A percentile compares a stretch with the other conserved stretches of the same genome.
Conservation (phyloP, 257 asterid species). For the Ehretia macrophylla region DNA sequence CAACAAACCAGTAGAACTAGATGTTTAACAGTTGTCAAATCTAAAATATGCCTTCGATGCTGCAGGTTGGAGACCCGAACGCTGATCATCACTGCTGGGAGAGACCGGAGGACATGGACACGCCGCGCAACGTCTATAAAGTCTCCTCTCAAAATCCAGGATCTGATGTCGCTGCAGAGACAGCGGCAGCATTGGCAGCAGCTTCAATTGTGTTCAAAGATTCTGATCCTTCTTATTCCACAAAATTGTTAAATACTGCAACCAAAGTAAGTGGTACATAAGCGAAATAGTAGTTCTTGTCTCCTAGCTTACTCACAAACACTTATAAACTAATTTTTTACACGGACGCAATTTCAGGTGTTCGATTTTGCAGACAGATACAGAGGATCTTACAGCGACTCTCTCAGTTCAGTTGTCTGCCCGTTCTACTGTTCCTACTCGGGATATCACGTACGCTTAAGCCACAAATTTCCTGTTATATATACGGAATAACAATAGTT, state of each 20-base stretch:
- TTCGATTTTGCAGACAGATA: slow-evolving; percentile 70
- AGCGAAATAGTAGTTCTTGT: too few relatives aligned
- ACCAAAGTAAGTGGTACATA: slow-evolving; percentile 22
- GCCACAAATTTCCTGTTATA: not conserved
- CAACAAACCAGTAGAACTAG: too few relatives aligned
- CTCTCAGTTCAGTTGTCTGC: slow-evolving; percentile 67
- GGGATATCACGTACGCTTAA: slow-evolving; percentile 62
- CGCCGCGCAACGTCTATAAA: slow-evolving; percentile 52
- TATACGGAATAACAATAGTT: not conserved
- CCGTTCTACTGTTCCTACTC: slow-evolving; percentile 87
- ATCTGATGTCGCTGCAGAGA: slow-evolving; percentile 88
- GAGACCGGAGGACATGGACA: slow-evolving; percentile 90
- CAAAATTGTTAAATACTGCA: slow-evolving; percentile 47
- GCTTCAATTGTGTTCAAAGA: slow-evolving; percentile 72
- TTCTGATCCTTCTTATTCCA: slow-evolving; percentile 68
- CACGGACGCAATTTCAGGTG: slow-evolving; percentile 36
- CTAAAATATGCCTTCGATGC: not conserved
- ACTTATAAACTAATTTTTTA: not conserved
- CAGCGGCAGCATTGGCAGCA: slow-evolving; percentile 87
- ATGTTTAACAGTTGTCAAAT: too few relatives aligned
- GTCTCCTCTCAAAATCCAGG: slow-evolving; percentile 72
- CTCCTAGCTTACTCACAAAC: not conserved
- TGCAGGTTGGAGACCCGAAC: slow-evolving; percentile 77
- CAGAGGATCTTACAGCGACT: slow-evolving; percentile 79
- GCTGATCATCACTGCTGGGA: slow-evolving; percentile 84